phyloP scores from a whole-genome alignment of 2,329 filamentous ascomycete species.

The Parafenestella ontariensis region DNA sequence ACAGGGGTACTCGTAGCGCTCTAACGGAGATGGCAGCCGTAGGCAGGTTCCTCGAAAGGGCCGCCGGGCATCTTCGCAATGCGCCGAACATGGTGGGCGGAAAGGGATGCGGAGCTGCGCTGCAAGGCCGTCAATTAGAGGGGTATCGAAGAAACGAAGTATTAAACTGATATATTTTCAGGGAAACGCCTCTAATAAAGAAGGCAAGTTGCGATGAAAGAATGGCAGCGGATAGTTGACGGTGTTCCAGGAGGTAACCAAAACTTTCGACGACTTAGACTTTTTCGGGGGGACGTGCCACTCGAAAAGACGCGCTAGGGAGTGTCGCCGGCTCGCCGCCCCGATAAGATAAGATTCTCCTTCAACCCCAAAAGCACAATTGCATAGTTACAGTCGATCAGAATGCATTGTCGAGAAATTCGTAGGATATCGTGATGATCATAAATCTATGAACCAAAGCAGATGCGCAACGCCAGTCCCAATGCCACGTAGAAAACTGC shows the following conservation, averaged over 20 bases:
- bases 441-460: not conserved
- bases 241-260: constrained; percentile 22
- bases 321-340: constrained; percentile 7
- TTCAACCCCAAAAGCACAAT: too few species aligned
- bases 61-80: constrained; percentile 50
- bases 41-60: constrained; percentile 42
- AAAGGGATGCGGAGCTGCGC: constrained; percentile 6
- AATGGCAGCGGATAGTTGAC: constrained; percentile 12
- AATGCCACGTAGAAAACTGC: not conserved
- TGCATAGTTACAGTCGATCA: not conserved
- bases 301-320: constrained; percentile 13
- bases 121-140: not conserved
- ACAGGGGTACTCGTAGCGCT: constrained; percentile 29
- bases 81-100: constrained; percentile 55
- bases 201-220: constrained; percentile 21
- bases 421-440: not conserved
- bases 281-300: constrained; percentile 36
- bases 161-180: constrained; percentile 15
- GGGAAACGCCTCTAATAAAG: constrained; percentile 11
- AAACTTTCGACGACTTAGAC: constrained; percentile 13
- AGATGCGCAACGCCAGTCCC: not conserved
- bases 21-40: constrained; percentile 34
- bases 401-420: not conserved
- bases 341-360: constrained; percentile 22
- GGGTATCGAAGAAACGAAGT: constrained; percentile 14